Evolutionary conservation across 1,284 basidiomycete genomes (phyloP), one percentile per base, ranked within the genome.

Genomic region (Apiotrichum gracile): DNA sequence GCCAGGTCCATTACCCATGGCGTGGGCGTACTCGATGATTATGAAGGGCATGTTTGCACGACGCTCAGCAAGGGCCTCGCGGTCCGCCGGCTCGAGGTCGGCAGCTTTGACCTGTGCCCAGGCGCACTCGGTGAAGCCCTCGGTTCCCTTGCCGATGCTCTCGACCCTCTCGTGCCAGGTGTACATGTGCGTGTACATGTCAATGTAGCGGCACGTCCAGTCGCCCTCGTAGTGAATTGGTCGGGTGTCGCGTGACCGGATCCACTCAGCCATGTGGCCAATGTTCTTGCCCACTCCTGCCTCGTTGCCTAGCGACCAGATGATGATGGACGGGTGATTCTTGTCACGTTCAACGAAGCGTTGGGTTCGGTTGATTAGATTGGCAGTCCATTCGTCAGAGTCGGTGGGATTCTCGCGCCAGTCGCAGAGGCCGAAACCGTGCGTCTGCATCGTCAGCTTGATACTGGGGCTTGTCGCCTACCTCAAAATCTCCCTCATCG

Each of bases 281-380:
- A 61, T 51, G 48, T 61, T 61, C 45, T 65, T 62, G 25, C 61
- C 63, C 10, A 49, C 35, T 21, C 59, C 58, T 2, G 54, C 58
- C 49, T 64, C 63, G 49, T 64, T 64, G 27, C 63, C 63, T 17
- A 64, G 52, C 14, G 52, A 54, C 61, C 63, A 64, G 24, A 64
- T 59, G 40, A 64, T 42, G 41, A 64, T 54, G 13, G 57, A 57
- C 5, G 61, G 55, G 47, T 62, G 61, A 49, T 64, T 64, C 59
- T 64, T 64, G 58, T 64, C 63, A 9, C 63, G 56, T 51, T 62
- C 61, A 7, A 64, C 49, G 43, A 60, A 54, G 25, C 63, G 51
- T 42, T 57, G 46, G 6, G 45, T 51, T 12, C 63, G 56, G 49
- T 61, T 47, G 17, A 64, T 25, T 13, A 64, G 41, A 5, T 55